phyloP scores from a whole-genome alignment of 2,329 filamentous ascomycete genomes.

The Pseudocercospora ulei region DNA sequence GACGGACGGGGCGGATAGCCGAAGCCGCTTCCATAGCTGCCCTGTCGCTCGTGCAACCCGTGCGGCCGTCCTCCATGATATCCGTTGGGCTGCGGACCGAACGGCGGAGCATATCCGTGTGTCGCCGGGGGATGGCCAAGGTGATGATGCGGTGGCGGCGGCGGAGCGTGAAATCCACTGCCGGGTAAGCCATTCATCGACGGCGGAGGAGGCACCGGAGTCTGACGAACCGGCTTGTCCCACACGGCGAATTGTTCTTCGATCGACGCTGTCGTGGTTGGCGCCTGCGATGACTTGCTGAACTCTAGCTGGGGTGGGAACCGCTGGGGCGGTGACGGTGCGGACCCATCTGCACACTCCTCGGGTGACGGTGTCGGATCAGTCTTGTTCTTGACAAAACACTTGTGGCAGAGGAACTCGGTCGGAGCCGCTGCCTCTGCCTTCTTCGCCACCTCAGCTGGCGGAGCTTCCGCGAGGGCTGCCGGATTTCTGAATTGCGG shows the following conservation, averaged over 20 bases:
- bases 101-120: conserved; percentile 25
- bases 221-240: conserved; percentile 24
- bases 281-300: conserved; percentile 17
- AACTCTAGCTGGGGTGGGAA: conserved; percentile 26
- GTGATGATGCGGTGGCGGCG: conserved; percentile 9
- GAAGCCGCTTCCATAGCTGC: conserved; percentile 17
- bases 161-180: conserved; percentile 15
- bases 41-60: conserved; percentile 25
- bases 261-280: conserved; percentile 16
- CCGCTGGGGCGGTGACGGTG: conserved; percentile 25
- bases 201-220: conserved; percentile 17
- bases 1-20: conserved; percentile 18
- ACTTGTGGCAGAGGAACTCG: conserved; percentile 42
- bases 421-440: conserved; percentile 13
- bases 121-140: conserved; percentile 18
- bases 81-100: conserved; percentile 25
- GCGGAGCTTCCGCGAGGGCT: conserved; percentile 15
- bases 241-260: conserved; percentile 26
- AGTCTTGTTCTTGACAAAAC: conserved; percentile 41
- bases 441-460: conserved; percentile 14
- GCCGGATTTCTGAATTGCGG: conserved; percentile 25
- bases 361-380: conserved; percentile 34
- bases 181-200: conserved; percentile 14
- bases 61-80: conserved; percentile 19
- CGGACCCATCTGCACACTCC: conserved; percentile 22